Evolutionary conservation across 164 flowering plant species (phyloP), one percentile per base, ranked within the genome.

Genomic region (Vitis rotundifolia): DNA sequence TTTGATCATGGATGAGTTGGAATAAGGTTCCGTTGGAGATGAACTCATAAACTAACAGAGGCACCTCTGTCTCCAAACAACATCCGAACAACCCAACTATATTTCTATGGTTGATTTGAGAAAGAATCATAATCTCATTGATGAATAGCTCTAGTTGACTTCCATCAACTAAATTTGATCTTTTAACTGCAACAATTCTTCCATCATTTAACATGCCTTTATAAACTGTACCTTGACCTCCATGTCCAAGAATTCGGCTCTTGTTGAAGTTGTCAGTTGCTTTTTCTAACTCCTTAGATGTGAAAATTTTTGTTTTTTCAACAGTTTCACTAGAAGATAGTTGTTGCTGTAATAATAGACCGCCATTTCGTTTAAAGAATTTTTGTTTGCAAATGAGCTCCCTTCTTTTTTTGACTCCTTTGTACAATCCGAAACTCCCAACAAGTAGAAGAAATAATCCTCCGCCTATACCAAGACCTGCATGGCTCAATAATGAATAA

Each of bases 61-160:
- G 44, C 44, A 37, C 44, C 1, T 37, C 44, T 37, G 44, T 37
- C 44, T 37, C 44, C 44, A 37, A 37, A 5, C 44, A 37, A 37
- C 44, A 37, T 37, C 44, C 44, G 5, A 37, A 37, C 44, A 37
- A 77, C 11, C 48, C 76, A 22, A 22, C 26, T 22, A 22, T 22
- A 37, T 70, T 69, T 16, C 68, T 69, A 26, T 77, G 77, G 58
- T 69, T 66, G 15, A 77, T 56, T 47, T 77, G 73, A 12, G 77
- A 69, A 56, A 72, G 59, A 48, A 73, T 12, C 64, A 61, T 68
- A 29, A 77, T 61, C 60, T 77, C 76, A 37, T 77, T 77, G n/a
- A 55, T 69, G 68, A 77, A 77, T 28, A 19, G 48, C 58, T 22
- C 71, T 11, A 77, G 26, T 13, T 77, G 74, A 61, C 53, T 18